Base-by-base conservation (phyloP, 768 basidiomycete species). In the Pleurotus tuber-regium region DNA sequence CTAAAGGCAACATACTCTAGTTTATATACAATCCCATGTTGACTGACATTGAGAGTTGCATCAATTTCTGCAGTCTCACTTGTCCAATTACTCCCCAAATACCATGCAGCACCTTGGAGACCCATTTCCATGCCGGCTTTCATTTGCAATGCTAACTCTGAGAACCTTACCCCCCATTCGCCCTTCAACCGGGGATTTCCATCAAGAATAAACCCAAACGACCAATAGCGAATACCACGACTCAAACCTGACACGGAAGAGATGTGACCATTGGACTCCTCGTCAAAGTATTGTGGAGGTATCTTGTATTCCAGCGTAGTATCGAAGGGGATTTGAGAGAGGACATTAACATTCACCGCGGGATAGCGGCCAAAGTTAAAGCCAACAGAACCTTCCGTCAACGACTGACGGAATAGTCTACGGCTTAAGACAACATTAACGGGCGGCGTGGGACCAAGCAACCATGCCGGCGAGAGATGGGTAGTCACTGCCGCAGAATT, bases 101-200 rank as follows among this genome's bases (percentile, higher is more conserved):
- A 61, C 62, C 72, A 75, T 4, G 67, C 67, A 29, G 71, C 54
- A 18, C 83, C 81, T 12, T 59, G 52, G 19, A 83, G 56, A 11
- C 82, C 76, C 16, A 70, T 66, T 59, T 84, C 77, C 30, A 84
- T 42, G 6, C 70, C 72, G 16, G 76, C 62, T 52, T 78, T 82
- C 43, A 83, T 56, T 46, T 77, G 73, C 39, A 80, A 61, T 3
- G 81, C 76, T 23, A 87, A 72, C 59, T 87, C 82, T 8, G 74
- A 59, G 28, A 87, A 70, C 10, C 69, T 70, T 19, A 87, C 49
- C 6, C 75, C 77, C 59, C 76, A 72, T 57, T 84, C 78, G 16
- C 70, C 77, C 18, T 74, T 67, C 33, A 87, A 54, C 54, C 70
- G 72, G 31, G 76, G 54, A 25, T 74, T 57, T 9, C 72, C 73